phyloP scores from a whole-genome alignment of 352 stramenopile species.

The Thraustochytrium striatum region DNA sequence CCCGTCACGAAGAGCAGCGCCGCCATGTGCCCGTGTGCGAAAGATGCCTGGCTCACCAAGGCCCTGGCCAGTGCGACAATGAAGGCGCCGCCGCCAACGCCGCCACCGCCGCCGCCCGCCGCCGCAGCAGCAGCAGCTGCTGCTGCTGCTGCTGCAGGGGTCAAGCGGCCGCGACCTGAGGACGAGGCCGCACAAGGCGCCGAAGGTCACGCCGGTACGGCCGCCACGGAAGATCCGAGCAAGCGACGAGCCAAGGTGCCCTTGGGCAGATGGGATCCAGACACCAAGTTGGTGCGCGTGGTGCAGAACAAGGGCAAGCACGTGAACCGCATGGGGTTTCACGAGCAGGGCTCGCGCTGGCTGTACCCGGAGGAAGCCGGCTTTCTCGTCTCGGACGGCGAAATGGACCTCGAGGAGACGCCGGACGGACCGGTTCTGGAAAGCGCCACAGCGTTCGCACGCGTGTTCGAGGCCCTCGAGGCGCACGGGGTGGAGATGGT shows the following conservation, averaged over 20 bases:
- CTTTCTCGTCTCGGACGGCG: slow-evolving; percentile 27
- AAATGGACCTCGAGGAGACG: not conserved
- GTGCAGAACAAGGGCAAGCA: slow-evolving; percentile 24
- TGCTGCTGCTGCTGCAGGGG: no score
- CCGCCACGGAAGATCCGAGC: no score
- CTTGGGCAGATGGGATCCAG: not conserved
- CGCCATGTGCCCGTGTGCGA: no score
- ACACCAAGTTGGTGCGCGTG: not conserved
- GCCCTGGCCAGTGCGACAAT: no score
- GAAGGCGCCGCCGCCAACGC: no score
- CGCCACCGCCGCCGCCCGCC: no score
- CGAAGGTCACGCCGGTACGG: no score
- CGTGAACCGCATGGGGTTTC: slow-evolving; percentile 38
- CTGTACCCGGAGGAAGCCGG: slow-evolving; percentile 25
- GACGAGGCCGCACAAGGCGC: no score
- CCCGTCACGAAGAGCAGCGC: no score
- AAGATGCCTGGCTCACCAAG: no score
- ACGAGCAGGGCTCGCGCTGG: not conserved
- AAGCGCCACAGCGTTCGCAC: not conserved
- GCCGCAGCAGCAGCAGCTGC: no score
- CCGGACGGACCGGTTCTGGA: not conserved
- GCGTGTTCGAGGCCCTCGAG: not conserved
- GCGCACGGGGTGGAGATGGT: not conserved
- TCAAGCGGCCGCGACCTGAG: no score
- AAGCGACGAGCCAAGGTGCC: slow-evolving; percentile 15